A percentile compares a stretch with the other conserved stretches of the same genome.
Evolutionary conservation across 2,329 filamentous ascomycete genomes (phyloP).

Genomic region (Penicillium rolfsii): DNA sequence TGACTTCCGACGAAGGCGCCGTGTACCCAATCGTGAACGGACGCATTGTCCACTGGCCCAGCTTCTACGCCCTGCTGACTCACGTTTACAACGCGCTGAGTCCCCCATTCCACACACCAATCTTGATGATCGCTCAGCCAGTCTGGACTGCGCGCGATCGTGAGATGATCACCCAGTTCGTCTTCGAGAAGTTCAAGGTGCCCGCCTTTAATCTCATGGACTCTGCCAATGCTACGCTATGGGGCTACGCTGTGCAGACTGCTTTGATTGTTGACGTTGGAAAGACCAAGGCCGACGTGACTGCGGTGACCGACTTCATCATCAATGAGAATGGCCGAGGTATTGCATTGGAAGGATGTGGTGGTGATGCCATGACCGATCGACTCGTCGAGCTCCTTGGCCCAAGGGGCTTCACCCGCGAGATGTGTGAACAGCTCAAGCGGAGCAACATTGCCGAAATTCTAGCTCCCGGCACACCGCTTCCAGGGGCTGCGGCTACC

Average conservation of each 20-base stretch:
- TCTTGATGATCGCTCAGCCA: slow-evolving; percentile 86
- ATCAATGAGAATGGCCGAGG: slow-evolving; percentile 70
- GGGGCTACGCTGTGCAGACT: slow-evolving; percentile 78
- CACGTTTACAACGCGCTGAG: slow-evolving; percentile 89
- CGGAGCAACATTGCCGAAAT: slow-evolving; percentile 66
- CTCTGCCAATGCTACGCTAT: slow-evolving; percentile 77
- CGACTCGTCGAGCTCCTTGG: slow-evolving; percentile 69
- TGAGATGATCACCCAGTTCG: slow-evolving; percentile 86
- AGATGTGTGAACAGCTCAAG: slow-evolving; percentile 69
- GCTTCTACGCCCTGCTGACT: slow-evolving; percentile 89
- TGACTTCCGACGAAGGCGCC: slow-evolving; percentile 83
- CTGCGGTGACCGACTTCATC: slow-evolving; percentile 80
- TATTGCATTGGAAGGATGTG: slow-evolving; percentile 67
- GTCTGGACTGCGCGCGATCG: slow-evolving; percentile 87
- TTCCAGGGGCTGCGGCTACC: slow-evolving; percentile 55
- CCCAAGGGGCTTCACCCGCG: slow-evolving; percentile 59
- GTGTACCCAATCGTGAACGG: slow-evolving; percentile 84
- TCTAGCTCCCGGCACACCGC: slow-evolving; percentile 56
- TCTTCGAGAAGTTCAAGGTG: slow-evolving; percentile 96
- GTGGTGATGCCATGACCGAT: slow-evolving; percentile 84
- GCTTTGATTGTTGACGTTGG: slow-evolving; percentile 91
- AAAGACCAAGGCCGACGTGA: slow-evolving; percentile 88
- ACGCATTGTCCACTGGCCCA: slow-evolving; percentile 84
- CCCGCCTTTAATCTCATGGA: slow-evolving; percentile 91
- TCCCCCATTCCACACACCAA: slow-evolving; percentile 90